Base-by-base conservation (phyloP, 768 basidiomycete species). In the Suillus tomentosus region DNA sequence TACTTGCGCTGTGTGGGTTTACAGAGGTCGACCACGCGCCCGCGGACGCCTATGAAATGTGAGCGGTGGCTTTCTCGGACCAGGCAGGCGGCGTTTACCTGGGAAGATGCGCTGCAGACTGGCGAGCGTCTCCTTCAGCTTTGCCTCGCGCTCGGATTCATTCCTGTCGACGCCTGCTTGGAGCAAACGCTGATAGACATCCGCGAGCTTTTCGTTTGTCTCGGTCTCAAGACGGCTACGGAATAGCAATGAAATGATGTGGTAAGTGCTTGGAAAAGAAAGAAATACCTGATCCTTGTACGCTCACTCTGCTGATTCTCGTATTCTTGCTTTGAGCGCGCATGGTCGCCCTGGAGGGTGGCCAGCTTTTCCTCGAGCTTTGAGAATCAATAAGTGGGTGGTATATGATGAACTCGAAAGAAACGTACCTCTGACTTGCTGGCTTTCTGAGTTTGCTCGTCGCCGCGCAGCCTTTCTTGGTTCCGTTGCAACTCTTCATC, bases 1-100 rank as follows among this genome's bases (percentile, higher is more conserved):
- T 96, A 99, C 76, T 96, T 96, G 62, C 91, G 84, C 61, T 90
- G 88, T 2, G 92, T 93, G 6, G 97, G 96, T 73, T 96, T 95
- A 80, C 96, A 99, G 8, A 99, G 82, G 73, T 99, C 97, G 34
- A 95, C 84, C 3, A 99, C 87, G 19, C 97, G 87, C 1, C 97
- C 97, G 17, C 94, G 87, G 5, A 99, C 96, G 69, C 95, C 94
- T 93, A 60, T 0, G 27, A 31, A 43, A 45, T 24, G 22, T 62
- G 31, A 62, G 40, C 27, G 27, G 8, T 58, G 42, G 62, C 50
- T 60, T 34, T 34, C 51, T 19, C 31, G 15, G 15, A 65, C 13
- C 58, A 14, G 14, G 27, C 4, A 10, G 13, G 37, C 2, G 22
- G 34, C 31, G 31, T 75, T 9, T 60, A 90, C 94, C 94, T 50